A percentile compares a stretch with the other conserved stretches of the same genome.
Conservation (phyloP, 805 yeast species). For the Lipomyces yamanashiensis region DNA sequence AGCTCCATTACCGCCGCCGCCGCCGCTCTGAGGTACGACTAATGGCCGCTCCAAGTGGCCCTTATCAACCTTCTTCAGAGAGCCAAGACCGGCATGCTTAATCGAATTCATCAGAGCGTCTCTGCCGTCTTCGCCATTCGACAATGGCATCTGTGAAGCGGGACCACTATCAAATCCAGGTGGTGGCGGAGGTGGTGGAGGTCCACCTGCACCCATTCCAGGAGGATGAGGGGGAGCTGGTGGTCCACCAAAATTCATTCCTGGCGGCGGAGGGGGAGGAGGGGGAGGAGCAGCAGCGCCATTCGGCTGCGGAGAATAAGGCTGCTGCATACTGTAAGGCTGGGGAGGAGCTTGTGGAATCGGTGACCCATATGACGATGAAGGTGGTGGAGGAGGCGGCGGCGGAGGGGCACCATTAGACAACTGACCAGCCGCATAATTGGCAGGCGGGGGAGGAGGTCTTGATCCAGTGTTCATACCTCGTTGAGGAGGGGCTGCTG, state of each 20-base stretch:
- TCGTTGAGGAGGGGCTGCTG: slow-evolving; percentile 20
- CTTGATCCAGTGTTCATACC: slow-evolving; percentile 9
- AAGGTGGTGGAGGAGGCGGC: slow-evolving; percentile 31
- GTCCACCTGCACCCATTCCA: slow-evolving; percentile 17
- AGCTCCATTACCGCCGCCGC: slow-evolving; percentile 43
- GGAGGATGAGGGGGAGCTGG: slow-evolving; percentile 38
- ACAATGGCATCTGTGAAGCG: slow-evolving; percentile 5
- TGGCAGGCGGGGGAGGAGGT: slow-evolving; percentile 28
- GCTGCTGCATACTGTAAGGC: slow-evolving; percentile 1
- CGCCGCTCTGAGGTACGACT: slow-evolving; percentile 42
- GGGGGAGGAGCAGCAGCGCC: slow-evolving; percentile 33
- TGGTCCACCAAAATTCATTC: slow-evolving; percentile 4
- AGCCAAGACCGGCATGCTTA: slow-evolving; percentile 73
- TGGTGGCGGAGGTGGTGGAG: slow-evolving; percentile 36
- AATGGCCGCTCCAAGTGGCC: slow-evolving; percentile 80
- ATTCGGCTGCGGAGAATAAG: neutral
- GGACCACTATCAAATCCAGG: neutral
- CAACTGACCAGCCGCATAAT: neutral
- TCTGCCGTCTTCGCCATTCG: slow-evolving; percentile 59
- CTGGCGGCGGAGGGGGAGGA: slow-evolving; percentile 26
- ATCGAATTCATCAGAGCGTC: slow-evolving; percentile 88
- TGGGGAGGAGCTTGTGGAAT: slow-evolving; percentile 9
- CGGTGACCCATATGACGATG: slow-evolving; percentile 15
- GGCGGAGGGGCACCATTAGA: slow-evolving; percentile 16
- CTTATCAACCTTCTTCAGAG: slow-evolving; percentile 79